These are phyloP conservation scores for Gossypium gossypioides DNA, from an alignment of 441 rosid genomes.

Conservation along the genomic window DNA sequence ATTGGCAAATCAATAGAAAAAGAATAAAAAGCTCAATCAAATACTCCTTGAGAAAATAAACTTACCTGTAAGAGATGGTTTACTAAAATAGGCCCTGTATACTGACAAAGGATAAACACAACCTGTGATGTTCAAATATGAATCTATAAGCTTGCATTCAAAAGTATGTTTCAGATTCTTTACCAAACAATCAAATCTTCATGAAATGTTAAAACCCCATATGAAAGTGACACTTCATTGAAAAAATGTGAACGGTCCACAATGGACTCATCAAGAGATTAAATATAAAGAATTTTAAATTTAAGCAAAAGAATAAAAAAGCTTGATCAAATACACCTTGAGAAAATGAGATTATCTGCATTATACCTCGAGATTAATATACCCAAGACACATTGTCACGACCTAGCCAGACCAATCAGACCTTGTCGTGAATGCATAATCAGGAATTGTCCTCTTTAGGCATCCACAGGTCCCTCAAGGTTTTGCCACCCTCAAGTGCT, in stretches of 20 bases:
- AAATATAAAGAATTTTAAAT: background rate
- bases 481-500: too few species aligned
- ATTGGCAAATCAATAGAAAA: background rate
- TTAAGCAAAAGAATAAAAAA: background rate
- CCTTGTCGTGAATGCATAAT: too few species aligned
- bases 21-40: background rate
- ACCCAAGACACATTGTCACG: background rate
- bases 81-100: constrained; percentile 73
- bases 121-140: constrained; percentile 48
- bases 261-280: background rate
- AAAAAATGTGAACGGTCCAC: background rate
- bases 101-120: constrained; percentile 73
- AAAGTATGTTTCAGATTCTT: constrained; percentile 8
- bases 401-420: too few species aligned
- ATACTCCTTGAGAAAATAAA: background rate
- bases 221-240: background rate
- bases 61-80: constrained; percentile 70
- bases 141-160: constrained; percentile 15
- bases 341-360: background rate
- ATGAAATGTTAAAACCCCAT: background rate
- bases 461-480: too few species aligned
- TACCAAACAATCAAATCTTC: background rate
- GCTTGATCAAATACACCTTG: background rate
- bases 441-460: too few species aligned
- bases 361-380: background rate